phyloP scores from a whole-genome alignment of 2,329 filamentous ascomycete genomes.

The Clarireedia paspali region DNA sequence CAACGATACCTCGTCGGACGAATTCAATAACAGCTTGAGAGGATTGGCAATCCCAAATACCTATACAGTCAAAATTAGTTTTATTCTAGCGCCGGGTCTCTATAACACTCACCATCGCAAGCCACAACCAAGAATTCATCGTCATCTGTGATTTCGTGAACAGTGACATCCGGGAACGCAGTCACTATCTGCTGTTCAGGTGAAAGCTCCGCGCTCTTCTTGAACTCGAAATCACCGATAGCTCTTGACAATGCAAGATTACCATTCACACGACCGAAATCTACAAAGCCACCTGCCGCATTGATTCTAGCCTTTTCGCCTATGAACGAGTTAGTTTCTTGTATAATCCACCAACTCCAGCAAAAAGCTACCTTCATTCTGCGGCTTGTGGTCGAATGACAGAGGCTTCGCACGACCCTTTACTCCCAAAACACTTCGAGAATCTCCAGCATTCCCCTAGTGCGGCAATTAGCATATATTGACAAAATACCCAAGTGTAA shows the following conservation, averaged over 20 bases:
- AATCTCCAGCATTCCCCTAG: constrained; percentile 95
- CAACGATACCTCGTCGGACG: constrained; percentile 89
- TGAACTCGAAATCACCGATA: constrained; percentile 99
- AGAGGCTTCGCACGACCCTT: constrained; percentile 96
- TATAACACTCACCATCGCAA: constrained; percentile 66
- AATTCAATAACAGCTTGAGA: constrained; percentile 97
- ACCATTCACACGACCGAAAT: constrained; percentile 97
- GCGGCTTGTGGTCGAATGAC: constrained; percentile 98
- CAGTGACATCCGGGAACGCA: constrained; percentile 87
- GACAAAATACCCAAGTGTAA: constrained; percentile 28
- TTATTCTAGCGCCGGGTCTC: neutral
- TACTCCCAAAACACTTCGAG: constrained; percentile 86
- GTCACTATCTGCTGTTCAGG: constrained; percentile 99
- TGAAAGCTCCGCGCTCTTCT: constrained; percentile 93
- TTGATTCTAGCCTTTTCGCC: constrained; percentile 94
- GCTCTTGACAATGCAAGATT: constrained; percentile 94
- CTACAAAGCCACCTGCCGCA: constrained; percentile 93
- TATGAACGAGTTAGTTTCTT: constrained; percentile 34
- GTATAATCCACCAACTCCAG: neutral
- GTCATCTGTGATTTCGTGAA: constrained; percentile 83
- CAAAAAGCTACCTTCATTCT: constrained; percentile 71
- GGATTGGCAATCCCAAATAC: constrained; percentile 99
- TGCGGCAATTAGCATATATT: constrained; percentile 22
- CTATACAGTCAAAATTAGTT: constrained; percentile 39
- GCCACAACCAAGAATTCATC: constrained; percentile 94